Evolutionary conservation across 441 rosid genomes (phyloP), one percentile per base, ranked within the genome.

Genomic region (Rhodomyrtus psidioides): DNA sequence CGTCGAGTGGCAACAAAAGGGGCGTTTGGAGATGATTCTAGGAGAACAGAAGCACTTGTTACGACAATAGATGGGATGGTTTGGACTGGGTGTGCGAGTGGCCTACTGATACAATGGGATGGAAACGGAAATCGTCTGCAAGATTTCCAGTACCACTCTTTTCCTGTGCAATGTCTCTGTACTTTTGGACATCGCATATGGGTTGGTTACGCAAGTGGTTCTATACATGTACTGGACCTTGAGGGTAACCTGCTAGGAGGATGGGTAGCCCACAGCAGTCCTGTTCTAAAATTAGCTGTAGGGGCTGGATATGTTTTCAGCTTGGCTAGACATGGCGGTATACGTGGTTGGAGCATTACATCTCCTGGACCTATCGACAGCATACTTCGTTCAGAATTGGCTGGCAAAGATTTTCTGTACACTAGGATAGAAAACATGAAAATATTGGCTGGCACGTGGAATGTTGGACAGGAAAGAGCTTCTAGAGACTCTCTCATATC

Each of bases 381-480:
- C 42, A 21, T 82, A 21, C 26, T 82, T 30, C 51, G 26, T 82
- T 53, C 49, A 21, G 84, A 82, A 82, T 55, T 82, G 84, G 27
- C 27, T 82, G 62, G 84, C 59, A 82, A 82, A 55, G 84, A 82
- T 46, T 82, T 55, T 82, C 60, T 82, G 44, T 82, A 82, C 60
- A 21, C 84, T 55, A 82, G 84, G 27, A 82, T 82, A 12, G 62
- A 55, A 42, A 82, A 82, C 59, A 39, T 42, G 34, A 82, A 56
- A 82, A 82, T 82, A 30, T 56, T 82, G 34, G 84, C 59, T 55
- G 84, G 84, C 15, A 82, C 60, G 39, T 82, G 84, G 84, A 82
- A 82, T 82, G 84, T 82, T 82, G 84, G 84, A 82, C 84, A 82
- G 55, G 84, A 56, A 82, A 82, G 27, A 82, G 84, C 84, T 82